Evolutionary conservation across 768 basidiomycete species (phyloP).

Genomic region (Rhodotorula diobovata): DNA sequence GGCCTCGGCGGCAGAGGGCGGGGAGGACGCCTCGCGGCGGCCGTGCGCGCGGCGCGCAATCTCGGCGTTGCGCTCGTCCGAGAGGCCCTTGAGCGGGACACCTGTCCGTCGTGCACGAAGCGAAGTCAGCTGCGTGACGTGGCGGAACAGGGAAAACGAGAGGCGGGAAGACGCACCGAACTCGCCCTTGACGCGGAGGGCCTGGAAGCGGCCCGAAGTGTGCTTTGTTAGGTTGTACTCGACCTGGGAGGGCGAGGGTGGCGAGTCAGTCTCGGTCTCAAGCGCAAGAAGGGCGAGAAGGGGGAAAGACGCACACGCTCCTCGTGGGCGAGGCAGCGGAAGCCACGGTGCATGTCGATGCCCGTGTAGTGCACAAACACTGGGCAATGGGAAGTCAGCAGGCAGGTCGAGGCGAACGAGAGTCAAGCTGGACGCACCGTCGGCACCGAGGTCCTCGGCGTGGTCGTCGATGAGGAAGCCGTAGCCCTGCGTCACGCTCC

Average conservation of each 20-base stretch:
- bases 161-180: neutral
- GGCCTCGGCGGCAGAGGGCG: no score
- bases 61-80: neutral
- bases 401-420: neutral
- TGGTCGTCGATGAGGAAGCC: slow-evolving; percentile 17
- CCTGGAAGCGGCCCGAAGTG: neutral
- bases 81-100: neutral
- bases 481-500: neutral
- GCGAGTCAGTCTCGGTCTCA: neutral
- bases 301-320: slow-evolving; percentile 8
- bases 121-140: neutral
- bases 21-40: no score
- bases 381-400: neutral
- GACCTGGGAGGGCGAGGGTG: neutral
- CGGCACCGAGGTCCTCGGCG: neutral
- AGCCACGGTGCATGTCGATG: neutral
- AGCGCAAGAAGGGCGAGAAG: neutral
- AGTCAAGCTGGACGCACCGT: neutral
- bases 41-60: no score
- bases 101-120: neutral
- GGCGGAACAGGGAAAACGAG: neutral
- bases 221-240: slow-evolving; percentile 1
- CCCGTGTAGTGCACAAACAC: slow-evolving; percentile 14
- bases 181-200: neutral
- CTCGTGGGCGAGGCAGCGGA: slow-evolving; percentile 8